phyloP scores from a whole-genome alignment of 2,329 filamentous ascomycete species.

The Rosellinia necatrix region DNA sequence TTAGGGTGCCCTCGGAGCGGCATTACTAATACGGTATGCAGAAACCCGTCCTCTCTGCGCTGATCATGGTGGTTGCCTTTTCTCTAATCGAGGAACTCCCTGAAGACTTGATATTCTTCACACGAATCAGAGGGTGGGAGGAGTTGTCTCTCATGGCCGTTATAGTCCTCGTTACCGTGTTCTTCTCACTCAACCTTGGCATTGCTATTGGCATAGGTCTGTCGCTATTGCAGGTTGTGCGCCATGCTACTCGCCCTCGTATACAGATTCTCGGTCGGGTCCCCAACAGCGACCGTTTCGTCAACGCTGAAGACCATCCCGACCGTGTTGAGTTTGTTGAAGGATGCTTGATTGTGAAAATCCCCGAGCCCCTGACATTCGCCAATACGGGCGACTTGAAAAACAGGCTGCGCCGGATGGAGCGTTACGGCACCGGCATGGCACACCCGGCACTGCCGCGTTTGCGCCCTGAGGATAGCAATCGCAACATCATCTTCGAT shows the following conservation, averaged over 20 bases:
- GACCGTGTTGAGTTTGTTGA: constrained; percentile 85
- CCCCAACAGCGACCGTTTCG: constrained; percentile 80
- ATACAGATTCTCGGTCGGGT: constrained; percentile 96
- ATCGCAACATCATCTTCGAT: constrained; percentile 93
- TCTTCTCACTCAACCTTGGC: constrained; percentile 91
- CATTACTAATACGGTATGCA: constrained; percentile 44
- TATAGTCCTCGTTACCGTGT: constrained; percentile 90
- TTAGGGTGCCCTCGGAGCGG: neutral
- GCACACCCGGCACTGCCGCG: constrained; percentile 88
- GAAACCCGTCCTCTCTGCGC: constrained; percentile 91
- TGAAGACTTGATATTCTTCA: constrained; percentile 88
- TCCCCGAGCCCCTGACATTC: constrained; percentile 94
- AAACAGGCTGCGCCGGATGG: constrained; percentile 78
- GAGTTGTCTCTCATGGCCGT: constrained; percentile 86
- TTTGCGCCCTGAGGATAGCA: constrained; percentile 76
- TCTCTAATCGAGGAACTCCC: constrained; percentile 95
- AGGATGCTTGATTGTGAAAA: constrained; percentile 93
- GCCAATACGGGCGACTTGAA: constrained; percentile 95
- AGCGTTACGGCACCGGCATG: constrained; percentile 83
- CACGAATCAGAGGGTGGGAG: constrained; percentile 80
- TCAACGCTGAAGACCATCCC: constrained; percentile 78
- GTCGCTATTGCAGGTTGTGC: constrained; percentile 86
- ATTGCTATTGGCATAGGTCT: constrained; percentile 94
- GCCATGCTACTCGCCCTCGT: constrained; percentile 86
- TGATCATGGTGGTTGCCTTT: constrained; percentile 95